Conservation (phyloP, 2,329 filamentous ascomycete species). For the Stromatinia cepivora region DNA sequence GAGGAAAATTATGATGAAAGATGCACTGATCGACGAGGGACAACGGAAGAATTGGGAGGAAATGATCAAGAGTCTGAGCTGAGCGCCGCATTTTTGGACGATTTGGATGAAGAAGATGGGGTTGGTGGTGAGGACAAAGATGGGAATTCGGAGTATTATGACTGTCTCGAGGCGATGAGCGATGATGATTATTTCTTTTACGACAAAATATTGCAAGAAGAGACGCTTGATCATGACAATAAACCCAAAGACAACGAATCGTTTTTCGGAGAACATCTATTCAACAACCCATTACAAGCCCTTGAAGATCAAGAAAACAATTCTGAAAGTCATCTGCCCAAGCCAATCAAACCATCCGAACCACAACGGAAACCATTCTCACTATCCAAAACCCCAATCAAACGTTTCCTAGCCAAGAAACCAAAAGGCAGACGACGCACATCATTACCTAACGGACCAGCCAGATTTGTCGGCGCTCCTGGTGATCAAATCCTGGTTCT, state of each 20-base stretch:
- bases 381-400: neutral
- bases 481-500: neutral
- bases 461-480: neutral
- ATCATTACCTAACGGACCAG: neutral
- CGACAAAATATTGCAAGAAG: neutral
- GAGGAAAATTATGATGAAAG: neutral
- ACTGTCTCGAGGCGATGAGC: neutral
- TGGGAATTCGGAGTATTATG: neutral
- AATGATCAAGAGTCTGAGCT: neutral
- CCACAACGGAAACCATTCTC: rapidly evolving
- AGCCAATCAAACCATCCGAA: rapidly evolving
- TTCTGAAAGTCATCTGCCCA: rapidly evolving
- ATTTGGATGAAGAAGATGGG: neutral
- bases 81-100: neutral
- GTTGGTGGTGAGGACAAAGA: neutral
- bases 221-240: neutral
- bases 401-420: neutral
- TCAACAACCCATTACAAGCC: neutral
- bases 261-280: neutral
- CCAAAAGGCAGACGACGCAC: neutral
- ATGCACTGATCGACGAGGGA: too few species aligned
- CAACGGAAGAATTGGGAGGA: neutral
- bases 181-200: neutral
- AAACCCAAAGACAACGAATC: neutral
- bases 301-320: neutral